Conservation (phyloP, 1,139 yeast genomes). For the Magnusiomyces ingens region DNA sequence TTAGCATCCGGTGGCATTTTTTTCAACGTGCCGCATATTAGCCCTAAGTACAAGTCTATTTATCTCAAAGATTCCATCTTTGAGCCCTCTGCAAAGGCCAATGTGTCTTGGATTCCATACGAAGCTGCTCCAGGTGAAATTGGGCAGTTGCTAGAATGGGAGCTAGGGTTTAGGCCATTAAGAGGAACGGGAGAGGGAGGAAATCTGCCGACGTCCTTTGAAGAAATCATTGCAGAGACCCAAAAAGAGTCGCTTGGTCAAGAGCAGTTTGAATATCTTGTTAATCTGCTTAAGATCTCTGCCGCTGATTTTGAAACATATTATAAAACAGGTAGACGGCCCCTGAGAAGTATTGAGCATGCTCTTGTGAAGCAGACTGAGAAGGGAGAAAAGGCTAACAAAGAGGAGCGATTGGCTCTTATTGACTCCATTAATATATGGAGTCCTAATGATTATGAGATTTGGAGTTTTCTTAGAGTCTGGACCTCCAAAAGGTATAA, state of each 20-base stretch:
- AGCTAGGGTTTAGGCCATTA: slow-evolving; percentile 8
- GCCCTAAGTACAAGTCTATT: background rate
- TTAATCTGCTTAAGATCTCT: background rate
- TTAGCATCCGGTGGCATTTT: slow-evolving; percentile 1
- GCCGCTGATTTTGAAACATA: too few species aligned
- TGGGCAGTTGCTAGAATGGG: slow-evolving; percentile 6
- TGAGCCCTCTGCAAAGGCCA: slow-evolving; percentile 5
- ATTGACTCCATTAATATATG: slow-evolving; percentile 9
- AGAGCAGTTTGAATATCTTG: background rate
- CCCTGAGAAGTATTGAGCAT: background rate
- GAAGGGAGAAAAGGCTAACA: slow-evolving; percentile 1
- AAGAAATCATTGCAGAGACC: too few species aligned
- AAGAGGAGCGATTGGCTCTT: background rate
- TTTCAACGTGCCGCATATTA: background rate
- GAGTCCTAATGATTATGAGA: slow-evolving; percentile 13
- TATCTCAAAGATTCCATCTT: slow-evolving; percentile 12
- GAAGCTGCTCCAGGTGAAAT: background rate
- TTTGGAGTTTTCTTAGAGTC: slow-evolving; percentile 10
- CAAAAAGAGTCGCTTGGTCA: too few species aligned
- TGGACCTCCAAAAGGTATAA: slow-evolving; percentile 6
- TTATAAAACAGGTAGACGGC: background rate
- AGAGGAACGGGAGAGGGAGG: too few species aligned
- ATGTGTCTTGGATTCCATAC: slow-evolving; percentile 10
- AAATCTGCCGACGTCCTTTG: too few species aligned
- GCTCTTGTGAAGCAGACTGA: background rate